phyloP scores from a whole-genome alignment of 2,329 filamentous ascomycete genomes.

The Aspergillus transmontanensis region DNA sequence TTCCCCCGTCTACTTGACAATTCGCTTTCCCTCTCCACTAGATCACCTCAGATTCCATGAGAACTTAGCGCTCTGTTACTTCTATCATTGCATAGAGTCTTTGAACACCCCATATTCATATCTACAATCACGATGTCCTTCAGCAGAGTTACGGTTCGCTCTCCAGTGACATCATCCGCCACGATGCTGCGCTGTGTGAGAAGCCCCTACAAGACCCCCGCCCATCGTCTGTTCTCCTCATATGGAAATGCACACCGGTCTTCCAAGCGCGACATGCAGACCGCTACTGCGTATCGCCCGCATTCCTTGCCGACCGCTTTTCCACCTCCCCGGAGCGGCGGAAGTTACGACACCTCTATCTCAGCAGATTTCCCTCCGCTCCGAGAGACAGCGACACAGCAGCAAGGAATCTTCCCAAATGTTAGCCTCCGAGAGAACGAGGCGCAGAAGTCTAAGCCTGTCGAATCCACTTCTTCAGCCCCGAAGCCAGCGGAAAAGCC shows the following conservation, averaged over 20 bases:
- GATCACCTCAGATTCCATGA: conserved; percentile 8
- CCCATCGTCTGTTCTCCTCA: conserved; percentile 53
- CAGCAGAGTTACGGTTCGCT: conserved; percentile 36
- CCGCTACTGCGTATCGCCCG: conserved; percentile 65
- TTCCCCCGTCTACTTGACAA: conserved; percentile 6
- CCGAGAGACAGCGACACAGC: conserved; percentile 46
- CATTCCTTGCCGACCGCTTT: conserved; percentile 59
- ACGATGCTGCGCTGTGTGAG: conserved; percentile 42
- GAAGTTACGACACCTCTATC: conserved; percentile 64
- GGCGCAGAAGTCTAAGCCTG: conserved; percentile 66
- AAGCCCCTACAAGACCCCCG: conserved; percentile 42
- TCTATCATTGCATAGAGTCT: conserved; percentile 21
- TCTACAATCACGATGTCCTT: conserved; percentile 40
- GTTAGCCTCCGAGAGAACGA: conserved; percentile 62
- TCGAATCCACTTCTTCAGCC: conserved; percentile 36
- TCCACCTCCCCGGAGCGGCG: conserved; percentile 60
- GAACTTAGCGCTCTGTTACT: conserved; percentile 7
- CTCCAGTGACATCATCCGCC: conserved; percentile 52
- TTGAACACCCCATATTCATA: conserved; percentile 7
- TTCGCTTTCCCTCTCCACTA: conserved; percentile 12
- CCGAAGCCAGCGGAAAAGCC: conserved; percentile 54
- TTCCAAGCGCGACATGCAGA: conserved; percentile 65
- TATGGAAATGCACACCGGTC: conserved; percentile 46
- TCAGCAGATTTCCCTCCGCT: conserved; percentile 53
- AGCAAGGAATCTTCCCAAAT: conserved; percentile 36